Base-by-base conservation (phyloP, 2,329 filamentous ascomycete species). In the Lecanicillium sp. region DNA sequence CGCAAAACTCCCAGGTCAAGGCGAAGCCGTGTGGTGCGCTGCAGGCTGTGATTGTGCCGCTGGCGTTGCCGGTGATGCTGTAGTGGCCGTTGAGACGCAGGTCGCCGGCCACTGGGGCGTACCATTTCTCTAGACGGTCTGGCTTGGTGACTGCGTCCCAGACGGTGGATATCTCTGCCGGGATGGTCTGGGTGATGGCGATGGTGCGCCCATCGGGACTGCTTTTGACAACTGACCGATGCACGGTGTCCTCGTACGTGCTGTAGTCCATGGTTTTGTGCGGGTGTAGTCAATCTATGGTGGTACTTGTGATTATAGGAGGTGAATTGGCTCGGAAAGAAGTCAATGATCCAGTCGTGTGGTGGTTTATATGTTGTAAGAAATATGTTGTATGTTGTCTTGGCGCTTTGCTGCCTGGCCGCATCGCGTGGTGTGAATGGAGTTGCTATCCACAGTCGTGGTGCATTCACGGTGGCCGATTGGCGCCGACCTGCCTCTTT, bases 91-190 rank as follows among this genome's bases (percentile, higher is more conserved):
- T 40, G n/a, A 28, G 15, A 15, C 38, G 33, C 15, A 40, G 20
- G 38, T 40, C 38, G 18, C 38, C 38, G 13, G 33, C 35, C 7
- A 40, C 38, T 19, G 33, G 38, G 22, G 38, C 38, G 33, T 30
- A 36, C 38, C 33, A 40, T 19, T 6, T 17, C 18, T 27, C 38
- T 2, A 40, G 29, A 29, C 33, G 27, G 17, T 14, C 38, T 9
- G 38, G 33, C 10, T 40, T 25, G 13, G 38, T 36, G 12, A 36
- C 17, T 19, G 17, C 15, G 18, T 40, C 32, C 38, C 38, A 40
- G 28, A 36, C 17, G 15, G 17, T 13, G 11, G 17, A 12, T 10
- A n/a, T 12, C 12, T 19, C 25, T 3, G 28, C 20, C 17, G 38
- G 9, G 13, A 40, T 27, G 19, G 27, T 30, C 20, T 40, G 33